Conservation (phyloP, 75 land plant species). For the Pinus albicaulis region DNA sequence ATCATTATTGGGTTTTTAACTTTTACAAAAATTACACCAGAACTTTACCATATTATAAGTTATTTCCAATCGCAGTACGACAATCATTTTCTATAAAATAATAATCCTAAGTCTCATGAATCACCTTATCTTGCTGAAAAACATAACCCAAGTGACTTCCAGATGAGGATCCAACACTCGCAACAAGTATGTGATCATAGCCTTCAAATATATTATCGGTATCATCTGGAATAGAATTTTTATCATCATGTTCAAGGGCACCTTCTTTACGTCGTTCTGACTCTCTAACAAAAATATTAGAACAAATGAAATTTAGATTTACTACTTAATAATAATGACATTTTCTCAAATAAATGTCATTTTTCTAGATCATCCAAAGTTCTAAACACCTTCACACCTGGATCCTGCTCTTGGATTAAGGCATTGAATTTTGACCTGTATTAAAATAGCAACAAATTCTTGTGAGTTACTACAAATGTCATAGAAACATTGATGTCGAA, state of each 20-base stretch:
- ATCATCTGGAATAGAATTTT: slow-evolving; percentile 31
- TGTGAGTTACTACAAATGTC: slow-evolving; percentile 10
- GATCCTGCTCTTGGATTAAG: slow-evolving; percentile 47
- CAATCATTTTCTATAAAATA: slow-evolving; percentile 11
- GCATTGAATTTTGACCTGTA: slow-evolving; percentile 82
- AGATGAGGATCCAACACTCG: slow-evolving; percentile 38
- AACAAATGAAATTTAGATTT: not conserved
- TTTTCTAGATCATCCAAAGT: not conserved
- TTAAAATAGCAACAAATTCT: slow-evolving; percentile 8
- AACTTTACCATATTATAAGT: not conserved
- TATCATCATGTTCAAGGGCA: slow-evolving; percentile 24
- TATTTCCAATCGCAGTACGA: too few relatives aligned
- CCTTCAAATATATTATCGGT: slow-evolving; percentile 30
- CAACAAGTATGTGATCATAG: slow-evolving; percentile 30
- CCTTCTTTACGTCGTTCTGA: slow-evolving; percentile 12
- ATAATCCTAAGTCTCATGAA: slow-evolving; percentile 1
- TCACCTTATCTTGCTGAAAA: slow-evolving; percentile 22
- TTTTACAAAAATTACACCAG: not conserved
- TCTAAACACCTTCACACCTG: slow-evolving; percentile 31
- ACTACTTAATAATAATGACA: too few relatives aligned
- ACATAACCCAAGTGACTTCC: slow-evolving; percentile 23
- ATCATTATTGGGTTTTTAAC: not conserved
- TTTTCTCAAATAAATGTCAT: not conserved
- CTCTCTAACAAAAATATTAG: slow-evolving; percentile 21
- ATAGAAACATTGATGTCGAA: not conserved